phyloP scores from a whole-genome alignment of 805 yeast species.

The Lipomyces sp. region DNA sequence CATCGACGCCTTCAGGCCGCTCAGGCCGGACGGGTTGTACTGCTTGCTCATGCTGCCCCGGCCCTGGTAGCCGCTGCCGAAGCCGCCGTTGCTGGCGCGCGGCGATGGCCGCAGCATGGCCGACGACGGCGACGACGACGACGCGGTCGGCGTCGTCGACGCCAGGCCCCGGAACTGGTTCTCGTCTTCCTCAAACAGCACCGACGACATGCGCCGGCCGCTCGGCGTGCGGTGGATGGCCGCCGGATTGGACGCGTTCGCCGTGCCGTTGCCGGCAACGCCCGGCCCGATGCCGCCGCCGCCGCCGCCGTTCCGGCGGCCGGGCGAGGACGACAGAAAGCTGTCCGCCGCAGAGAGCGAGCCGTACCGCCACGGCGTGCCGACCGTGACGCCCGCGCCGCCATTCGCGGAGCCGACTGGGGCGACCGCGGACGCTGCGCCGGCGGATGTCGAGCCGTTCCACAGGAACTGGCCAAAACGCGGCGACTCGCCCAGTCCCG shows the following conservation, averaged over 20 bases:
- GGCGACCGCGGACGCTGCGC: too few species aligned
- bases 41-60: too few species aligned
- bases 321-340: constrained; percentile 1
- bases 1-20: not conserved
- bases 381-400: constrained; percentile 2
- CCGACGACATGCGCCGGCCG: constrained; percentile 2
- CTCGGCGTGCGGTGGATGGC: constrained; percentile 9
- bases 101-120: not conserved
- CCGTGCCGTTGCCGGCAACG: not conserved
- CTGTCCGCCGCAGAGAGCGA: not conserved
- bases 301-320: not conserved
- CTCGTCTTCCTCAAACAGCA: constrained; percentile 7
- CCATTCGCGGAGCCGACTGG: not conserved
- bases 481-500: constrained; percentile 13
- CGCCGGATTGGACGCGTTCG: not conserved
- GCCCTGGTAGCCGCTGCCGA: too few species aligned
- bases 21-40: not conserved
- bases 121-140: not conserved
- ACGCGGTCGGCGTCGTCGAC: too few species aligned
- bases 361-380: constrained; percentile 23
- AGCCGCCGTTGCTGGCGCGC: too few species aligned
- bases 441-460: too few species aligned
- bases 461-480: constrained; percentile 27
- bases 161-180: not conserved
- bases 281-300: not conserved